Base-by-base conservation (phyloP, 768 basidiomycete species). In the Amanita inopinata region DNA sequence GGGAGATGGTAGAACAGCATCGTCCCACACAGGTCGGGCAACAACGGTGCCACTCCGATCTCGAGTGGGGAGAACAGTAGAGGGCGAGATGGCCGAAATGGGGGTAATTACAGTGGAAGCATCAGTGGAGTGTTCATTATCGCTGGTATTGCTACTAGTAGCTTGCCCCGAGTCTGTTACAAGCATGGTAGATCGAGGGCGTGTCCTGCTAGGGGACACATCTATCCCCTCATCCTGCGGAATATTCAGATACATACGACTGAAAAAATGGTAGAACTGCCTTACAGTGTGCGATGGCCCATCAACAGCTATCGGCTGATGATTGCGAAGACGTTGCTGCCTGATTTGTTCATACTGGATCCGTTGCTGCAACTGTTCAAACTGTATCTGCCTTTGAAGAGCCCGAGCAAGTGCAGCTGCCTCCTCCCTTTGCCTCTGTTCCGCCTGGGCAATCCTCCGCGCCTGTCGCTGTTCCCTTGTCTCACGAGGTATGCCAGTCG, bases 41-140 rank as follows among this genome's bases (percentile, higher is more conserved):
- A 85, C 74, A 47, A 87, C 69, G 1, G 84, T 88, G 7, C 83
- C 83, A 48, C 82, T 83, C 33, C 84, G 74, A 49, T 85, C 83
- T 19, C 85, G 67, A 32, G 62, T 65, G 4, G 73, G 68, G 18
- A 79, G 66, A n/a, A 78, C 57, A 31, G 78, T 76, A 52, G 14
- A 51, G 43, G 34, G 52, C 51, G 14, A 56, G 47, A 30, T 47
- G 45, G n/a, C 49, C 36, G 35, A 49, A 43, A 45, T 46, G 37
- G 36, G 34, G 34, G 23, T 38, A n/a, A 35, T 23, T 8, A 25
- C 15, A 17, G 40, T 36, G n/a, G 58, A 56, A 17, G 48, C 48
- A 25, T 64, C 63, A 59, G 60, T 64, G 1, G 55, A 48, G 22
- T 27, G 25, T 44, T 60, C 58, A 53, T 59, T 46, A 18, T 49